phyloP scores from a whole-genome alignment of 208 protist genomes.

The Trypanosoma lewisi region DNA sequence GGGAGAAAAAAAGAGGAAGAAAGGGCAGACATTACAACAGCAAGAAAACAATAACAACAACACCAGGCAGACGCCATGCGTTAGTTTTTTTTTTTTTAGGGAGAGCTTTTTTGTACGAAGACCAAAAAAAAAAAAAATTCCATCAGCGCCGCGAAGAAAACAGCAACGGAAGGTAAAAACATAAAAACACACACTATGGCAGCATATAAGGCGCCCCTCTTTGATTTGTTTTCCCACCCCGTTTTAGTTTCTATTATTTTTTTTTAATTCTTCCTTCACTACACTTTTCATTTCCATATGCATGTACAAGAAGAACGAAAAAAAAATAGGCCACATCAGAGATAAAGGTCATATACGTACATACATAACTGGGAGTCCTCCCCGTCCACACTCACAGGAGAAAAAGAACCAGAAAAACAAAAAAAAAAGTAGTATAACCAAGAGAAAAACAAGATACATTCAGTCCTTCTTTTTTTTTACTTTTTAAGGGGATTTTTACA shows the following conservation, averaged over 20 bases:
- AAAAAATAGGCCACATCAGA: conserved; percentile 3
- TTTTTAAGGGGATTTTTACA: conserved; percentile 29
- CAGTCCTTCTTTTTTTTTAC: conserved; percentile 12
- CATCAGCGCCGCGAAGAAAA: too few relatives aligned
- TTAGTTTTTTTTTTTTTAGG: background rate
- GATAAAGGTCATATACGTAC: conserved; percentile 13
- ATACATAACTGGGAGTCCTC: background rate
- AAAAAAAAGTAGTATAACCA: conserved; percentile 5
- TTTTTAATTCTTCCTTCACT: too few relatives aligned
- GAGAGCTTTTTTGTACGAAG: too few relatives aligned
- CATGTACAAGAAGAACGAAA: conserved; percentile 12
- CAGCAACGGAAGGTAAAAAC: too few relatives aligned
- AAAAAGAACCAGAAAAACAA: conserved; percentile 19
- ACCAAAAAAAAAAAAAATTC: too few relatives aligned
- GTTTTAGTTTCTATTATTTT: too few relatives aligned
- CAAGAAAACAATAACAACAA: conserved; percentile 17
- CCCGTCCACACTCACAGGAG: background rate
- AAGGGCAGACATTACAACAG: conserved; percentile 1
- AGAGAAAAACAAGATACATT: conserved; percentile 25
- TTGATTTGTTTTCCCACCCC: too few relatives aligned
- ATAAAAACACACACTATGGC: too few relatives aligned
- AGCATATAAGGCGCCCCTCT: too few relatives aligned
- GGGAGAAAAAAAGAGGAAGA: conserved; percentile 11
- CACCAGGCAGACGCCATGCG: background rate
- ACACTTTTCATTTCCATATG: too few relatives aligned